Evolutionary conservation across 148 eudicot species (phyloP).

Genomic region (Silene conica): DNA sequence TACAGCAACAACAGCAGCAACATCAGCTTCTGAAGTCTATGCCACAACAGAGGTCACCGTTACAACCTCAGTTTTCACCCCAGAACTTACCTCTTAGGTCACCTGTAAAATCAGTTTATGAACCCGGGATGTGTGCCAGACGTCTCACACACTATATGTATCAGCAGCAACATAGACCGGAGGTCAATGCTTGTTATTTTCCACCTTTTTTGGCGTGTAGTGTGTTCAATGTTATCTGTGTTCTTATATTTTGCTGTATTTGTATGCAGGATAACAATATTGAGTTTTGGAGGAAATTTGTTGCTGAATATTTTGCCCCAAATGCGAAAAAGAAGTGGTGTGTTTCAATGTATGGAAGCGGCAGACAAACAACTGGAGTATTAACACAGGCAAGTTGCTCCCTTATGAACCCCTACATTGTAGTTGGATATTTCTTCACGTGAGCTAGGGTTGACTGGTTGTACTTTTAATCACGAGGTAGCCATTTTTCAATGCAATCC

Average conservation of each 20-base stretch:
- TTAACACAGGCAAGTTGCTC: slow-evolving; percentile 70
- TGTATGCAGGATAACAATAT: slow-evolving; percentile 78
- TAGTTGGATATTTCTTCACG: background rate
- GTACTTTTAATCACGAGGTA: background rate
- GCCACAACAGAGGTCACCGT: slow-evolving; percentile 68
- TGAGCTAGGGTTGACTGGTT: background rate
- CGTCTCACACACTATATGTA: slow-evolving; percentile 94
- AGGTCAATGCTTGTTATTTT: slow-evolving; percentile 42
- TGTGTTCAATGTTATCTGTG: background rate
- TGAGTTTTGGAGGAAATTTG: slow-evolving; percentile 93
- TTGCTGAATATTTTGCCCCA: slow-evolving; percentile 81
- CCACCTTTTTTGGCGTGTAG: background rate
- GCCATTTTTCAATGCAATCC: no score
- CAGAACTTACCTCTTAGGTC: slow-evolving; percentile 77
- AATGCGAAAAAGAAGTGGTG: slow-evolving; percentile 99
- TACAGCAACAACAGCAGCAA: slow-evolving; percentile 53
- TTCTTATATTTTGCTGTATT: background rate
- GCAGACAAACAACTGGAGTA: slow-evolving; percentile 90
- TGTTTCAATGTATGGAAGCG: slow-evolving; percentile 97
- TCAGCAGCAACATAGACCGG: slow-evolving; percentile 93
- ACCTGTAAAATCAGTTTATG: slow-evolving; percentile 68
- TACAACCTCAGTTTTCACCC: slow-evolving; percentile 55
- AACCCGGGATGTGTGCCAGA: slow-evolving; percentile 92
- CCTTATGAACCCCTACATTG: background rate
- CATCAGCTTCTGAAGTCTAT: slow-evolving; percentile 66